Evolutionary conservation across 306 rosid genomes (phyloP).

Genomic region (Nissolia schottii): DNA sequence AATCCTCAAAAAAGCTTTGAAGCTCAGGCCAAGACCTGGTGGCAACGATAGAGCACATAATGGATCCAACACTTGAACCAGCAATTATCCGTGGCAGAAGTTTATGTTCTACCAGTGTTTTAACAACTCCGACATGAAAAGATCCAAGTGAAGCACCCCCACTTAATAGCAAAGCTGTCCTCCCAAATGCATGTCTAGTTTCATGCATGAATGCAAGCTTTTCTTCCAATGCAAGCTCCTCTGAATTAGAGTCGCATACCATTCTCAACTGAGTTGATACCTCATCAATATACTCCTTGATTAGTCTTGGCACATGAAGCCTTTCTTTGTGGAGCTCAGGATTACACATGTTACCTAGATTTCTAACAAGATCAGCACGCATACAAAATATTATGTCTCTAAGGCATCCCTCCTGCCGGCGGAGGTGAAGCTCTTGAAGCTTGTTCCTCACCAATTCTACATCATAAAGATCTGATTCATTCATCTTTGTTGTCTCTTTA

Average conservation of each 20-base stretch:
- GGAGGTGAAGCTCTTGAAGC: slow-evolving; percentile 72
- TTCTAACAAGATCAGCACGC: slow-evolving; percentile 86
- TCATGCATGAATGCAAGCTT: slow-evolving; percentile 82
- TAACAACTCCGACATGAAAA: slow-evolving; percentile 79
- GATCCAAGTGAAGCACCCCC: slow-evolving; percentile 94
- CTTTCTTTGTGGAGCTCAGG: slow-evolving; percentile 75
- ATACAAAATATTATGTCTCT: slow-evolving; percentile 75
- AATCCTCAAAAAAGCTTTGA: slow-evolving; percentile 78
- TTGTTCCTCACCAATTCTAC: slow-evolving; percentile 70
- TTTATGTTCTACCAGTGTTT: slow-evolving; percentile 73
- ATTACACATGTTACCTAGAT: slow-evolving; percentile 87
- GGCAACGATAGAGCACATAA: slow-evolving; percentile 81
- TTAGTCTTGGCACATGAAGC: slow-evolving; percentile 72
- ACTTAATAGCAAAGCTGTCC: slow-evolving; percentile 84
- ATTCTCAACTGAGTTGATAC: slow-evolving; percentile 76
- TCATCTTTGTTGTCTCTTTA: slow-evolving; percentile 70
- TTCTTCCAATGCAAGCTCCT: slow-evolving; percentile 70
- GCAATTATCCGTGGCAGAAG: slow-evolving; percentile 81
- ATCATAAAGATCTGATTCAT: slow-evolving; percentile 67
- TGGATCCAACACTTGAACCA: slow-evolving; percentile 90
- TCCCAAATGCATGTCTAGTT: slow-evolving; percentile 87
- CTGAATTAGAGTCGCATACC: slow-evolving; percentile 79
- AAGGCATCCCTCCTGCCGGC: slow-evolving; percentile 67
- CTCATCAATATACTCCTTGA: slow-evolving; percentile 82
- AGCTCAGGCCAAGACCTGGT: slow-evolving; percentile 95